Conservation (phyloP, 306 rosid species). For the Dalbergia cultrata region DNA sequence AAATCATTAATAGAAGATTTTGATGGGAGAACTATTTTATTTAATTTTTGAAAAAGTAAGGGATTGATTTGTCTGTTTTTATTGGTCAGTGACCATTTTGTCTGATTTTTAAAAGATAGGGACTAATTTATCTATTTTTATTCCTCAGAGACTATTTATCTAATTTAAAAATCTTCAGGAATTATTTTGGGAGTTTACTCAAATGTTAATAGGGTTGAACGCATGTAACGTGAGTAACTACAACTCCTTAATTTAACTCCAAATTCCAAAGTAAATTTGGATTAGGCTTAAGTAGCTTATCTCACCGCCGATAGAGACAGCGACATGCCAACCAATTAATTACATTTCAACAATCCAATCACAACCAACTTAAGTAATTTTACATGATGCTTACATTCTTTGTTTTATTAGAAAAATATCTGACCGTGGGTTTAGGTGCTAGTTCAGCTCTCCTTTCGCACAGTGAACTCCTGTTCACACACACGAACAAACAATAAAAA, state of each 20-base stretch:
- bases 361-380: not conserved
- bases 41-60: no score
- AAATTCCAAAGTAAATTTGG: not conserved
- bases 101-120: no score
- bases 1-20: no score
- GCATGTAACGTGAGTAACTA: not conserved
- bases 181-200: no score
- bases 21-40: no score
- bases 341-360: not conserved
- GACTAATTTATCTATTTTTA: no score
- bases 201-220: not conserved
- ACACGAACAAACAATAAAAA: constrained; percentile 1
- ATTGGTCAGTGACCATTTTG: no score
- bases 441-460: not conserved
- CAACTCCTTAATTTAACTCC: not conserved
- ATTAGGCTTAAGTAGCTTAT: not conserved
- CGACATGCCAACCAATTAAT: not conserved
- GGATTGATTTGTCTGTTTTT: no score
- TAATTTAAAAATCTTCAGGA: no score
- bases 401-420: constrained; percentile 21
- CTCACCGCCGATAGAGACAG: not conserved
- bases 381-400: not conserved
- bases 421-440: not conserved
- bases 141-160: no score
- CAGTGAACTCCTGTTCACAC: not conserved